phyloP scores from a whole-genome alignment of 2,329 filamentous ascomycete genomes.

The Pyrenophora graminea region DNA sequence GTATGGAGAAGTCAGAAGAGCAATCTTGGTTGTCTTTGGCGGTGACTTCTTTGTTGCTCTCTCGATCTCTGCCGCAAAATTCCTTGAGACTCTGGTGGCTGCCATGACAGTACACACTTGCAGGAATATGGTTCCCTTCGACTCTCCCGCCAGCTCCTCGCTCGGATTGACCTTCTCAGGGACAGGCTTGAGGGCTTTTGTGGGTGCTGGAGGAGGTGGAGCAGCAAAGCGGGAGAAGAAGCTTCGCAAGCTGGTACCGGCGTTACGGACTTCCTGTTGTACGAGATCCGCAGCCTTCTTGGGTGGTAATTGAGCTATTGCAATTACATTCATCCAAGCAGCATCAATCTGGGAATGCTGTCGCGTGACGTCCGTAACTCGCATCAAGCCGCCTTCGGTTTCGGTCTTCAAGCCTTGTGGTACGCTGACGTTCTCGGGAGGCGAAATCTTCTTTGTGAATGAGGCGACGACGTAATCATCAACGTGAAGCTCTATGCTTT shows the following conservation, averaged over 20 bases:
- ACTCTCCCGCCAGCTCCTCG: conserved; percentile 72
- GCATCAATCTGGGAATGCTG: conserved; percentile 93
- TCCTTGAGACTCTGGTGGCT: conserved; percentile 71
- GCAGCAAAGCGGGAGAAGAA: conserved; percentile 48
- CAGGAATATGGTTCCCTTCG: conserved; percentile 82
- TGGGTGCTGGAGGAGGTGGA: conserved; percentile 23
- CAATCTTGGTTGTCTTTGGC: conserved; percentile 81
- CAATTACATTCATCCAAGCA: conserved; percentile 82
- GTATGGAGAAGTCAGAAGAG: conserved; percentile 88
- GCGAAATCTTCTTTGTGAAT: conserved; percentile 83
- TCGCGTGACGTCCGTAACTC: conserved; percentile 75
- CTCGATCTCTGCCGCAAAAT: conserved; percentile 83
- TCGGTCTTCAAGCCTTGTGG: conserved; percentile 79
- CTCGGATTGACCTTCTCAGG: conserved; percentile 20
- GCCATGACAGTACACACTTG: conserved; percentile 84
- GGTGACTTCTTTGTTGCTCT: conserved; percentile 97
- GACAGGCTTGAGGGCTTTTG: conserved; percentile 26
- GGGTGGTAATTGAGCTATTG: conserved; percentile 70
- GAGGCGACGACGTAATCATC: conserved; percentile 82
- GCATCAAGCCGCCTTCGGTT: conserved; percentile 89
- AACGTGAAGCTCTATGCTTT: conserved; percentile 86
- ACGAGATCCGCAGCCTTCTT: conserved; percentile 41
- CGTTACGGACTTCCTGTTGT: conserved; percentile 43
- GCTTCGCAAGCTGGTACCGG: conserved; percentile 43
- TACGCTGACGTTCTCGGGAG: conserved; percentile 71